Base-by-base conservation (phyloP, 768 basidiomycete genomes). In the Asterophora parasitica region DNA sequence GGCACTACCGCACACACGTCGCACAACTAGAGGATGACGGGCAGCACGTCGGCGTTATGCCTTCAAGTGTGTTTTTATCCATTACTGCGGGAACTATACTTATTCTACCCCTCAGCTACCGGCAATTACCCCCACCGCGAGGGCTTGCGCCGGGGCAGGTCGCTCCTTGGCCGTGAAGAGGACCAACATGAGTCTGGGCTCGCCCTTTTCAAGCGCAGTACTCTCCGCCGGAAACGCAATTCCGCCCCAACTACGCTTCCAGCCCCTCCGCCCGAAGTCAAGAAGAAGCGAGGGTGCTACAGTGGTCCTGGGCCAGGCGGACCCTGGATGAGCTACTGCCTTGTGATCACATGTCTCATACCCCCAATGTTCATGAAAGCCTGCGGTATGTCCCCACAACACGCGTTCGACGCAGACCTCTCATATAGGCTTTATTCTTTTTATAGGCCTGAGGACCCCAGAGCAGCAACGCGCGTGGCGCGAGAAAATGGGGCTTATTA, bases 401-500 rank as follows among this genome's bases (percentile, higher is more conserved):
- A 39, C 28, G 30, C 44, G n/a, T 20, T n/a, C 9, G 16, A 42
- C 36, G 37, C 26, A 33, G 31, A 27, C 27, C 30, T 23, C 30
- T 48, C 35, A 31, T 11, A 32, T 50, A 13, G 46, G 6, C 26
- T n/a, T 6, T 1, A 44, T n/a, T 43, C 23, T 23, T 23, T 23
- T 23, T 23, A 6, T 50, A 93, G 92, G 94, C 46, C 86, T 96
- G 55, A 78, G 79, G 46, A 94, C 85, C 23, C 87, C 91, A 0
- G 96, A 99, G 54, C 88, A 87, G 56, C 93, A 96, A 64, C 82
- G 92, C 41, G 96, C 96, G 35, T 99, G 94, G 94, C 78, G 96
- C 53, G 96, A 99, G 70, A 99, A 99, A 73, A 92, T 97, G 67
- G 96, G 95, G 7, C 78, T 99, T 19, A 73, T 99, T 41, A 72